Base-by-base conservation (phyloP, 2,329 filamentous ascomycete genomes). In the Epichloe gansuensis region DNA sequence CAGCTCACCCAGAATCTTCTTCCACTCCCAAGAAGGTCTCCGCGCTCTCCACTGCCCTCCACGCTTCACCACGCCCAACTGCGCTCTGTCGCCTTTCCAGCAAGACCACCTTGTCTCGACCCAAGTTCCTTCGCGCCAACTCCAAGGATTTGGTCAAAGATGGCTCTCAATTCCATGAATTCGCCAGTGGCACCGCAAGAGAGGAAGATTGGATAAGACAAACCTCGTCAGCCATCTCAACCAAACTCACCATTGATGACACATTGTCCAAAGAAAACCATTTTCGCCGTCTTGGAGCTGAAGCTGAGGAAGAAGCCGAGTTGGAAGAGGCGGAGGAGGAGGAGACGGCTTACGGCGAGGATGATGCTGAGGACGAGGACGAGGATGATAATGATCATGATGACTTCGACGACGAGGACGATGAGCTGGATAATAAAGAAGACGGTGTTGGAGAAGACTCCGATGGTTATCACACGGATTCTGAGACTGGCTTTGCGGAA, bases 171-270 rank as follows among this genome's bases (percentile, higher is more conserved):
- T 97, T 96, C 64, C 88, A 96, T 65, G 91, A 95, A 62, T 97
- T 97, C 66, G 91, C 88, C 44, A 90, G 86, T 64, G 90, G 88
- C 48, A 77, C 83, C 54, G 76, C 85, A 42, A 82, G 88, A 54
- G 86, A 93, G 56, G 91, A 96, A 54, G 91, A 95, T 61, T 98
- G 93, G 93, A 88, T 94, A 34, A 74, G 74, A 15, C 82, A 85
- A 52, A 85, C 88, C 61, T 74, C 80, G 37, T 75, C 78, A 7
- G 78, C 80, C 35, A 74, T 82, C 58, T 76, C 77, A 52, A 77
- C 77, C 48, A 89, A 88, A 62, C 75, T 98, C 41, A 97, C 91
- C 4, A 84, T 98, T 58, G 83, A 85, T 59, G 93, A 97, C 65
- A 95, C 91, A 4, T 76, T 98, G 58, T 78, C 82, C 65, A 94